A percentile compares a stretch with the other conserved stretches of the same genome.
phyloP scores from a whole-genome alignment of 345 rosid species.

The Aquilaria sinensis region DNA sequence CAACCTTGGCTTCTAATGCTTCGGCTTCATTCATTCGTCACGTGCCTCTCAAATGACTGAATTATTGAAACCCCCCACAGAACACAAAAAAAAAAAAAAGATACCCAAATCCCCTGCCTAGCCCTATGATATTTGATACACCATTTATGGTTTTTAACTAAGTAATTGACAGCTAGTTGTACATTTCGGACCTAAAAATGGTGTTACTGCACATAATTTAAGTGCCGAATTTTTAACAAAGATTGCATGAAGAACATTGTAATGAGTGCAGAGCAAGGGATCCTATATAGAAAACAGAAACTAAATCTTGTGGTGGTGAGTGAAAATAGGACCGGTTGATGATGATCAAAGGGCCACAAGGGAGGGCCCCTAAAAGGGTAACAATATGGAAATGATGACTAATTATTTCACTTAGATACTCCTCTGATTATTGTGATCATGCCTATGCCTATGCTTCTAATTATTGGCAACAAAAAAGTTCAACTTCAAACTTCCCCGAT shows the following conservation, averaged over 20 bases:
- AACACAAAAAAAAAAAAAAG: too few species aligned
- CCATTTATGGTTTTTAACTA: too few species aligned
- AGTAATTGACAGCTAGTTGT: too few species aligned
- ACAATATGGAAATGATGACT: constrained; percentile 39
- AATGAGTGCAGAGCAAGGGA: constrained; percentile 25
- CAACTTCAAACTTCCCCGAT: constrained; percentile 8
- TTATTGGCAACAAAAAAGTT: constrained; percentile 36
- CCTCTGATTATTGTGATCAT: constrained; percentile 39
- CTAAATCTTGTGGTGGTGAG: constrained; percentile 29
- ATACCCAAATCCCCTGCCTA: too few species aligned
- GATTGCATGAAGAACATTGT: constrained; percentile 26
- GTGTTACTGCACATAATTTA: neutral
- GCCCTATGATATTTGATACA: too few species aligned
- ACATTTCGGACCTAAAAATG: too few species aligned
- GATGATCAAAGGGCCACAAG: constrained; percentile 18
- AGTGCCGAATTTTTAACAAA: constrained; percentile 19
- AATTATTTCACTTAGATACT: constrained; percentile 54
- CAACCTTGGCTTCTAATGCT: constrained; percentile 30
- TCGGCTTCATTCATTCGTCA: constrained; percentile 28
- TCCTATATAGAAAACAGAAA: constrained; percentile 32
- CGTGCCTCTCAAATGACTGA: constrained; percentile 37
- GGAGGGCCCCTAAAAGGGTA: constrained; percentile 30
- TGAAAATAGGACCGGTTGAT: constrained; percentile 12
- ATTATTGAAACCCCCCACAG: constrained; percentile 20
- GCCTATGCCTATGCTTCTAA: constrained; percentile 37